Base-by-base conservation (phyloP, 306 rosid genomes). In the Vachellia collinsii region DNA sequence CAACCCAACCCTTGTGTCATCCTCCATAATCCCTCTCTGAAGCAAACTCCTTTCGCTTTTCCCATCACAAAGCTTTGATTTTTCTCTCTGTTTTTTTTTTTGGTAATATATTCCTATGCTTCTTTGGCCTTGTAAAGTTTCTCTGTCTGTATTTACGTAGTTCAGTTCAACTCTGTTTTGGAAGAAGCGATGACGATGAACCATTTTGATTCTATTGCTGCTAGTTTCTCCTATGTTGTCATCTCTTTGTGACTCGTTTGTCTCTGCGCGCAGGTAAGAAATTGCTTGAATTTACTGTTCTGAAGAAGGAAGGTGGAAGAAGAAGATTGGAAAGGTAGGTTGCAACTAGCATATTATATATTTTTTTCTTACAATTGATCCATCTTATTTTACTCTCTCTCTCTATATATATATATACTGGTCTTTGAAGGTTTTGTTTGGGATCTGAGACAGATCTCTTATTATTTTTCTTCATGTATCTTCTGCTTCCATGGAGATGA, bases 381-480 rank as follows among this genome's bases (percentile, higher is more conserved):
- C 50, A 8, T 43, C 11, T n/a, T 64, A 17, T 39, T 56, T 82
- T 75, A 25, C 72, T 19, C 6, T 53, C 7, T 7, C 25, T 11
- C 14, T 48, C 1, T 50, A 4, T 50, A 0, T 48, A 4, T 48
- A 4, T 50, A 0, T 4, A 4, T 29, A 48, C 74, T 59, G 54
- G 69, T 7, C 41, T 61, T 0, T 46, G 80, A 74, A 38, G 72
- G 59, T 80, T 76, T 65, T 78, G 88, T 78, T 59, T 78, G 89
- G 91, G 97, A 89, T 90, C 93, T 82, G 95, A 76, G 83, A 84
- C 74, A 83, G 91, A 89, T 82, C 90, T 81, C 80, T 87, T 23
- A 59, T 76, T 82, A 44, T 39, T 58, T 29, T 58, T 69, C 42
- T 61, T 61, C 67, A 61, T 61, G 67, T 4, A 61, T 4, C 73